Base-by-base conservation (phyloP, 2,329 filamentous ascomycete genomes). In the Clarireedia monteithiana region DNA sequence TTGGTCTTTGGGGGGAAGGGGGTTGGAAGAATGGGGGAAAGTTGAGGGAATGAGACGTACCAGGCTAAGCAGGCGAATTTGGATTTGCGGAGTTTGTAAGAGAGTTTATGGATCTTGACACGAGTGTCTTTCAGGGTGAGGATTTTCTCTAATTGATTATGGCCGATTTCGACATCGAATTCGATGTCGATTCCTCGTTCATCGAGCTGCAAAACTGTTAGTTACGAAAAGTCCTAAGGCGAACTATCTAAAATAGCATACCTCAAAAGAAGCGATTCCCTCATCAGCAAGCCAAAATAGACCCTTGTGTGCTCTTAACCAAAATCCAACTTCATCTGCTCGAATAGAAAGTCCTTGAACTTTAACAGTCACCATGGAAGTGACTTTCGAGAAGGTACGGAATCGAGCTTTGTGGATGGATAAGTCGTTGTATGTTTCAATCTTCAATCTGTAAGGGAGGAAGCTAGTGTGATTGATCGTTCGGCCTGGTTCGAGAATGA, bases 381-480 rank as follows among this genome's bases (percentile, higher is more conserved):
- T 86, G 55, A 86, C 76, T 6, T 72, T 72, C n/a, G 73, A 74
- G 2, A 80, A 78, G 0, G 87, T 91, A 49, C 82, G 70, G 76
- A 86, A 82, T 6, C 80, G 84, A 17, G 84, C 85, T 69, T 95
- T 95, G 61, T 86, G 82, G 42, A 96, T 83, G 62, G 95, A 89
- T 36, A 96, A 74, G 63, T 95, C 88, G 66, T 95, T 96, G 70
- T 86, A 86, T 0, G 89, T 92, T 60, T 91, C 85, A 3, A 96
- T 74, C 46, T 88, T 85, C 53, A 96, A 76, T 55, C 84, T 83
- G 73, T 90, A 92, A 0, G 92, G 92, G 1, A 97, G 77, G 75
- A 97, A 97, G 0, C 91, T 96, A 3, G 87, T 89, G 59, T 86
- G 76, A 69, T 96, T 92, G 64, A 95, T 78, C 0, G 90, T 95